Conservation (phyloP, 768 basidiomycete genomes). For the Termitomyces bulborhizus region DNA sequence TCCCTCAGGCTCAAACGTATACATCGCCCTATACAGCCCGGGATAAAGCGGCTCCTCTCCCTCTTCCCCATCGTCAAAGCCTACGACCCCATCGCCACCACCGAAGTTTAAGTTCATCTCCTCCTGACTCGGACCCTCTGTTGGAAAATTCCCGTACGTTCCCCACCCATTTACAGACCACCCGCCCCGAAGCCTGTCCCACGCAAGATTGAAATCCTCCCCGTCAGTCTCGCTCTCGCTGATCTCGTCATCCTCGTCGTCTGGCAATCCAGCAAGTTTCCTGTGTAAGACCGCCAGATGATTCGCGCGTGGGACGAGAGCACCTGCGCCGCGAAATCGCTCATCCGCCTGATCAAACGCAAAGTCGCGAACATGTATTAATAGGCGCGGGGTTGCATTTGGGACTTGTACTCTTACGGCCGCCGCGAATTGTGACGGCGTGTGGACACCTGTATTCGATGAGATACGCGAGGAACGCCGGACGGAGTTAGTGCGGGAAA, state of each 20-base stretch:
- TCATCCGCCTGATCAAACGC: constrained; percentile 28
- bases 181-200: constrained; percentile 22
- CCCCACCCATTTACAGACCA: constrained; percentile 15
- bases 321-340: constrained; percentile 32
- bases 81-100: constrained; percentile 12
- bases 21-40: constrained; percentile 73
- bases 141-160: constrained; percentile 15
- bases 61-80: constrained; percentile 21
- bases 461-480: not conserved
- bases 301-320: constrained; percentile 34
- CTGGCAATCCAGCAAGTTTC: constrained; percentile 16
- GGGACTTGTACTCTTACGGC: not conserved
- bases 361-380: constrained; percentile 40
- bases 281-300: constrained; percentile 26
- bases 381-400: not conserved
- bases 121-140: constrained; percentile 30
- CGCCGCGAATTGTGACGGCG: not conserved
- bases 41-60: constrained; percentile 48
- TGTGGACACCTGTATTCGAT: not conserved
- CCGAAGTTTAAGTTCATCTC: constrained; percentile 47
- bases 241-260: constrained; percentile 12
- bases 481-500: constrained; percentile 12
- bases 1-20: constrained; percentile 74
- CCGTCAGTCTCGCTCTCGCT: constrained; percentile 13
- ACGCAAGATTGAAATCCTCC: constrained; percentile 22